Conservation (phyloP, 345 rosid species). For the Cardamine occulta region DNA sequence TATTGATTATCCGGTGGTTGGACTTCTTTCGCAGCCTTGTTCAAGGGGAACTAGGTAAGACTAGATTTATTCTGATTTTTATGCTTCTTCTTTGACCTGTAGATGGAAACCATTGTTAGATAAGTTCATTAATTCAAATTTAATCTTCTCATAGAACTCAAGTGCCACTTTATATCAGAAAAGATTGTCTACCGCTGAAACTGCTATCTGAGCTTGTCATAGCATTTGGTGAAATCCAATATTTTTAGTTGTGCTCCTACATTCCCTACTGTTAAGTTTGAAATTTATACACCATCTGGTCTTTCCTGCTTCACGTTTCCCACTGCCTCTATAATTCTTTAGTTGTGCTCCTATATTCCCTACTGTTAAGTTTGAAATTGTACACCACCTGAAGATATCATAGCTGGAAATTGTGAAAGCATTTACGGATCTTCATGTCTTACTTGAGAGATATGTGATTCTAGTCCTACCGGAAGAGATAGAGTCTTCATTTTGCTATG, state of each 20-base stretch:
- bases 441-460: background rate
- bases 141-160: background rate
- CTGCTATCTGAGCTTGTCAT: slow-evolving; percentile 25
- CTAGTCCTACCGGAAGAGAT: background rate
- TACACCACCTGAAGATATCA: slow-evolving; percentile 12
- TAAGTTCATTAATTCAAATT: background rate
- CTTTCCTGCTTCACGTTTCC: background rate
- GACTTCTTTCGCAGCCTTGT: slow-evolving; percentile 79
- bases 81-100: slow-evolving; percentile 18
- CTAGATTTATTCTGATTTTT: background rate
- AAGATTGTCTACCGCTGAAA: slow-evolving; percentile 6
- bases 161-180: slow-evolving; percentile 3
- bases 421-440: slow-evolving; percentile 18
- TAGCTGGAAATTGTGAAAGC: slow-evolving; percentile 6
- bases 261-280: no score
- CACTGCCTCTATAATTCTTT: background rate
- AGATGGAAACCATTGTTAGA: slow-evolving; percentile 14
- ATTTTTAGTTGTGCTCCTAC: background rate
- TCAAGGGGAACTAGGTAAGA: slow-evolving; percentile 74
- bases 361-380: background rate
- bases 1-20: slow-evolving; percentile 64
- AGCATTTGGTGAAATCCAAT: slow-evolving; percentile 1
- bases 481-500: slow-evolving; percentile 8
- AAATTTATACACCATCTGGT: background rate
- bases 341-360: slow-evolving; percentile 22